Evolutionary conservation across 2,329 filamentous ascomycete species (phyloP).

Genomic region (Monosporascus sp.): DNA sequence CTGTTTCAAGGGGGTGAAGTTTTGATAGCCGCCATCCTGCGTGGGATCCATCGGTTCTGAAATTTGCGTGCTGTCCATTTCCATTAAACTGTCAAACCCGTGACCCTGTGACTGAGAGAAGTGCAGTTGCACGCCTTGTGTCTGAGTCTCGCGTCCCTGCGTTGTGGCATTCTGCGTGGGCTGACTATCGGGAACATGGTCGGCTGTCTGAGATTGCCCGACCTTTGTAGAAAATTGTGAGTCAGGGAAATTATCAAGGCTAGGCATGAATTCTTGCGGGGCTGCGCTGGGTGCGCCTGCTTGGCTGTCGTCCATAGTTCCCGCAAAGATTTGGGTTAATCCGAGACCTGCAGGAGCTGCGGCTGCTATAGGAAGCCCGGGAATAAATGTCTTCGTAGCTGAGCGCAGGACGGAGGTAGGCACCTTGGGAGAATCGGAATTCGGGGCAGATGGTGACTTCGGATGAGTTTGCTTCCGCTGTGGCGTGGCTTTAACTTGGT

Average conservation of each 20-base stretch:
- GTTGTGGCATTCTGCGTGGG: conserved; percentile 33
- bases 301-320: conserved; percentile 72
- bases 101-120: conserved; percentile 58
- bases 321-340: conserved; percentile 84
- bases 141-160: conserved; percentile 36
- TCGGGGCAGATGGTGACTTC: conserved; percentile 38
- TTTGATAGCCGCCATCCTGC: conserved; percentile 73
- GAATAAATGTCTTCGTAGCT: conserved; percentile 64
- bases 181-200: conserved; percentile 45
- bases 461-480: conserved; percentile 36
- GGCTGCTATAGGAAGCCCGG: conserved; percentile 54
- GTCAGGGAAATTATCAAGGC: conserved; percentile 51
- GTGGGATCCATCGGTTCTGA: conserved; percentile 71
- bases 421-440: conserved; percentile 43
- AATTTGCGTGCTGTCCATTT: conserved; percentile 51
- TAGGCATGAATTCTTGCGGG: conserved; percentile 49
- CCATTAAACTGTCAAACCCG: conserved; percentile 51
- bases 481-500: conserved; percentile 42
- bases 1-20: conserved; percentile 64
- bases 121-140: conserved; percentile 45
- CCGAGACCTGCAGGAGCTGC: conserved; percentile 60
- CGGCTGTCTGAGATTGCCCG: conserved; percentile 47
- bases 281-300: conserved; percentile 26
- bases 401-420: conserved; percentile 64
- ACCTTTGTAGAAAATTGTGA: conserved; percentile 57